Evolutionary conservation across 2,329 filamentous ascomycete genomes (phyloP).

Genomic region (Penicillium sp.): DNA sequence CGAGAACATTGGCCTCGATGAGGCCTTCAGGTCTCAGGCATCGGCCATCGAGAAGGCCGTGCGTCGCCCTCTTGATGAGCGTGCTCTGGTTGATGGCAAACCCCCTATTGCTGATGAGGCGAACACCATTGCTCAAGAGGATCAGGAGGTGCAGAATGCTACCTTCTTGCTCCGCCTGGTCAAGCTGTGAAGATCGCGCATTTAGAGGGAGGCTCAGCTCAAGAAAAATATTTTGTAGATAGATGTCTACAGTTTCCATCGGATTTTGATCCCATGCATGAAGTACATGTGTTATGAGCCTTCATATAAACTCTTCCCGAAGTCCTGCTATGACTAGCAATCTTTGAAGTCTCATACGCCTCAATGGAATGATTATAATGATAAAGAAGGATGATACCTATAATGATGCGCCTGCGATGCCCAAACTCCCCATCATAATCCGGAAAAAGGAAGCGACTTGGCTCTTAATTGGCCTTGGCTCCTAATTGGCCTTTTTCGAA

Average conservation of each 20-base stretch:
- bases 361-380: not conserved
- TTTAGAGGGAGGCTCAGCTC: too few species aligned
- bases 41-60: constrained; percentile 72
- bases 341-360: not conserved
- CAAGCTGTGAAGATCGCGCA: constrained; percentile 56
- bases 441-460: not conserved
- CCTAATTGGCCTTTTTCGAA: constrained; percentile 47
- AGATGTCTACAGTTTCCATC: constrained; percentile 5
- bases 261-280: not conserved
- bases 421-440: not conserved
- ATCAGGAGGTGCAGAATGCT: constrained; percentile 81
- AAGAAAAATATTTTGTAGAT: constrained; percentile 2
- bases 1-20: constrained; percentile 68
- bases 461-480: constrained; percentile 35
- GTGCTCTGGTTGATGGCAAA: constrained; percentile 59
- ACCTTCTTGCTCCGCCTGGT: constrained; percentile 74
- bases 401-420: constrained; percentile 1
- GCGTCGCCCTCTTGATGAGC: constrained; percentile 72
- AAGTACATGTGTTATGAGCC: constrained; percentile 1
- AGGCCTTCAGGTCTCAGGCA: constrained; percentile 67
- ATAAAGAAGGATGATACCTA: not conserved
- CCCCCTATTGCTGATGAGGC: constrained; percentile 53
- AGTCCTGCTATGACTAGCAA: not conserved
- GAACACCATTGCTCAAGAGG: constrained; percentile 72
- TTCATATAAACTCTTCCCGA: not conserved